Base-by-base conservation (phyloP, 257 asterid genomes). In the Nicotiana paniculata region DNA sequence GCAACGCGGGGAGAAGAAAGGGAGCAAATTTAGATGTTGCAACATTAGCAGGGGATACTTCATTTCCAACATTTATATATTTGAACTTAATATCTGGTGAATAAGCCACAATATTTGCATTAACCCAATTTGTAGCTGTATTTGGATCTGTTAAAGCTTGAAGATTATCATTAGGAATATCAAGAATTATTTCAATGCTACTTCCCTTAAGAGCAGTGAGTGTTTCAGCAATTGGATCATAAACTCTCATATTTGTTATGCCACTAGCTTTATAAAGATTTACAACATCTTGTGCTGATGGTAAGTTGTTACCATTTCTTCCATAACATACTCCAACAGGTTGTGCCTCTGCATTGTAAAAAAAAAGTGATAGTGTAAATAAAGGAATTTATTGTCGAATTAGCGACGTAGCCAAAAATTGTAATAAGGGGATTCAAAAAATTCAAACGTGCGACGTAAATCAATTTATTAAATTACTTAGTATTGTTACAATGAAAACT, bases 31-130 rank as follows among this genome's bases (percentile, higher is more conserved):
- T 9, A 9, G 57, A 24, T n/a, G 77, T 11, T 43, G 12, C 6
- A 43, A 0, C 1, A 43, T 2, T 70, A 0, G 0, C 3, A 3
- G 90, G 79, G 26, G 53, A n/a, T 16, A 89, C 79, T 62, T 88
- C 89, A 16, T 90, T 90, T 16, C 93, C 92, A 8, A 84, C 89
- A 5, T 81, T 84, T 24, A 87, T 53, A 84, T 85, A 89, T 58
- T 69, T 84, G 85, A 90, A 85, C 2, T 51, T 86, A 51, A 90
- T 86, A 33, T 79, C 63, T 5, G 58, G 30, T 1, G 9, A 55
- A 16, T 78, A 83, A 6, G 5, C 24, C 9, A 13, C 59, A 0
- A 89, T 53, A 61, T 89, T 84, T 24, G 6, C 18, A 37, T 67
- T 65, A 12, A 90, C 83, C 93, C 93, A 89, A 18, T 9, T 7